These are phyloP conservation scores for Eustoma russellianum DNA, from an alignment of 257 asterid species.

Conservation along the genomic window DNA sequence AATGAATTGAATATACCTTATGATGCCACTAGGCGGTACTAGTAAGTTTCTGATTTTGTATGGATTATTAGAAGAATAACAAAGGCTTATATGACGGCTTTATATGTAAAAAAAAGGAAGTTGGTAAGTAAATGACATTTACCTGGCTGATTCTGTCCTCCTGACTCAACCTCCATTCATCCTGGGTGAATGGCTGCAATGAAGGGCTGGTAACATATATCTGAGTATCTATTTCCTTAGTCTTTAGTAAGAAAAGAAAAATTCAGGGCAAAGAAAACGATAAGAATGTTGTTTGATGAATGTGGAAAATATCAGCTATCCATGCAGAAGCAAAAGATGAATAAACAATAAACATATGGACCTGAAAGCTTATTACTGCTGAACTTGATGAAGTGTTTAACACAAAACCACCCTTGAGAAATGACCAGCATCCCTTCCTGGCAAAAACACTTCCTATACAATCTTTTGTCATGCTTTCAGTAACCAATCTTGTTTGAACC, in stretches of 20 bases:
- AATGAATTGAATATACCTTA: not conserved
- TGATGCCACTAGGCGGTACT: too few relatives aligned
- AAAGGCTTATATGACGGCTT: too few relatives aligned
- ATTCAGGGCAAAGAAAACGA: not conserved
- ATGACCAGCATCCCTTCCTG: constrained; percentile 61
- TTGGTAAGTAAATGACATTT: not conserved
- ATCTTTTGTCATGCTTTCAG: constrained; percentile 20
- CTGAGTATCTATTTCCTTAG: constrained; percentile 13
- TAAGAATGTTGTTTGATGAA: not conserved
- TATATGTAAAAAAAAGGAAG: too few relatives aligned
- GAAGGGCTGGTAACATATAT: constrained; percentile 18
- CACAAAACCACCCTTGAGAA: constrained; percentile 75
- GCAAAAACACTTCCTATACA: constrained; percentile 68
- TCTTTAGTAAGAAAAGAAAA: constrained; percentile 6
- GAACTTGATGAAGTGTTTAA: constrained; percentile 34
- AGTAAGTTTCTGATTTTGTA: too few relatives aligned
- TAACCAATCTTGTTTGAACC: constrained; percentile 35
- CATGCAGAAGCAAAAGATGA: too few relatives aligned
- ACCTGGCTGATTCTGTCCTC: constrained; percentile 3
- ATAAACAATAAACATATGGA: not conserved
- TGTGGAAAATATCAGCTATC: too few relatives aligned
- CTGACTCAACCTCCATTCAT: constrained; percentile 25
- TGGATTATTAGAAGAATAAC: not conserved
- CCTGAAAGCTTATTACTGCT: constrained; percentile 40
- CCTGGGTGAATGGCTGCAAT: constrained; percentile 28